Conservation (phyloP, 2,329 filamentous ascomycete species). For the Scopulariopsis brevicaulis region DNA sequence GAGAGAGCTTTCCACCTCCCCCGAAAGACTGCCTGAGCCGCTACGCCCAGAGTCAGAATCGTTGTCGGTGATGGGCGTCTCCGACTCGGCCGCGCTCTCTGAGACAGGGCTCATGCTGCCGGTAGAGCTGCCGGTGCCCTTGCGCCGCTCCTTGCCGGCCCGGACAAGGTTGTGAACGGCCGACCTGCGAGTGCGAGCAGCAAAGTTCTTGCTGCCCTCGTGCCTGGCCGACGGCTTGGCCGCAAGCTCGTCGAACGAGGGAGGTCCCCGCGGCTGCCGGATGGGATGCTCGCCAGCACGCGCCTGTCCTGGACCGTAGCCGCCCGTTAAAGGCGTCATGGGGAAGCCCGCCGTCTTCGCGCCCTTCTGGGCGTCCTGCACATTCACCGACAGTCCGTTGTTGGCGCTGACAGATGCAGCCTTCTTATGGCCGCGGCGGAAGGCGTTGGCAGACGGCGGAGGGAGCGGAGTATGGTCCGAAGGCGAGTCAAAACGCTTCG, state of each 20-base stretch:
- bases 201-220: constrained; percentile 97
- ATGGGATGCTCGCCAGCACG: constrained; percentile 90
- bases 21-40: constrained; percentile 69
- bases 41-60: constrained; percentile 62
- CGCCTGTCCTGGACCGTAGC: constrained; percentile 84
- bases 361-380: constrained; percentile 41
- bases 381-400: constrained; percentile 29
- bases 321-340: constrained; percentile 67
- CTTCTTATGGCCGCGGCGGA: constrained; percentile 92
- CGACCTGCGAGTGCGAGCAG: constrained; percentile 79
- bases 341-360: constrained; percentile 76
- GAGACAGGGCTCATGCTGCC: constrained; percentile 85
- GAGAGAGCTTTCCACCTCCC: constrained; percentile 55
- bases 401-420: constrained; percentile 60
- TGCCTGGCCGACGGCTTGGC: constrained; percentile 84
- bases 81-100: constrained; percentile 58
- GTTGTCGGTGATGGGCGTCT: constrained; percentile 62
- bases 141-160: constrained; percentile 77
- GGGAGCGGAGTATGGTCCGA: constrained; percentile 61
- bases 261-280: constrained; percentile 86
- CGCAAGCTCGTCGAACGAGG: constrained; percentile 80
- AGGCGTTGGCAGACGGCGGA: constrained; percentile 80
- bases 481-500: constrained; percentile 58
- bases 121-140: constrained; percentile 56
- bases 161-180: constrained; percentile 87